Evolutionary conservation across 805 yeast species (phyloP), one percentile per base, ranked within the genome.

Genomic region (Sugiyamaella americana): DNA sequence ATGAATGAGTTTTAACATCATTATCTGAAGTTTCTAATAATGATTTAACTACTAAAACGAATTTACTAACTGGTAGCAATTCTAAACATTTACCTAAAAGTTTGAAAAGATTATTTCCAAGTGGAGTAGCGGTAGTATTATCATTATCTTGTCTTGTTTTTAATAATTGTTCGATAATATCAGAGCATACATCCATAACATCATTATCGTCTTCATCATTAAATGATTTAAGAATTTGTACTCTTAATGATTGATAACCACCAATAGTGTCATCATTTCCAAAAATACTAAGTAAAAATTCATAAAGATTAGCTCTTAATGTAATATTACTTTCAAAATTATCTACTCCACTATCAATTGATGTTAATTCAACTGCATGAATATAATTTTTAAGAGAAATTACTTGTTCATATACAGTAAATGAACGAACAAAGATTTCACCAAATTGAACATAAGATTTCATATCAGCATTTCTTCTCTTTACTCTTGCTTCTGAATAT

Each of bases 11-110:
- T 49, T 80, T 79, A 40, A 83, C 72, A 44, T 72, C 75, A 44
- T 71, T 60, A 2, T 69, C 67, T 10, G 78, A 53, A 65, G 48
- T 35, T 2, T 26, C 41, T 17, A 60, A 24, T 42, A 80, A 58
- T 5, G 71, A 67, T 22, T 74, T 67, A 20, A 84, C 73, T 1
- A 95, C 78, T 16, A 72, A 69, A 23, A 83, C 82, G 61, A 86
- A 89, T 53, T 79, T 75, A 51, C 74, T 74, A 52, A 88, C 75
- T 24, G 98, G 96, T 44, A 91, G 69, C 51, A 87, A 69, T 48
- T 79, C 79, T 49, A 91, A 67, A 52, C 82, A 67, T 53, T 76
- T 77, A 29, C 79, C 76, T 52, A 91, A 70, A 43, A 86, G 64
- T 22, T 70, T 72, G 59, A 79, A 78, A 44, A 82, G 65, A 29